Evolutionary conservation across 1,284 basidiomycete genomes (phyloP).

Genomic region (Ustilago cynodontis): DNA sequence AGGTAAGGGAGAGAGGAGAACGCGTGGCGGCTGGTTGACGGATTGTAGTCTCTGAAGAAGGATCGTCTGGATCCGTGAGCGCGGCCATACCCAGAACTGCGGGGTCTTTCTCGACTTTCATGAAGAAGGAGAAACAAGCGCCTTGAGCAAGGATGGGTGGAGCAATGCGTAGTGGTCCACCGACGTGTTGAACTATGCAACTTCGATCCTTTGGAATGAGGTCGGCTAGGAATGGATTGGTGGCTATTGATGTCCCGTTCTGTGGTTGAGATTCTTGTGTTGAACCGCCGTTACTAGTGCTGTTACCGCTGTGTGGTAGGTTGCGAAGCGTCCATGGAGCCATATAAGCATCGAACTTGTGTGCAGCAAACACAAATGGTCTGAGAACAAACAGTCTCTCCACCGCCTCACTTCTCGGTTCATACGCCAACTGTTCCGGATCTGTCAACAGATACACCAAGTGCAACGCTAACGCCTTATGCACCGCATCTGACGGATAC

Average conservation of each 20-base stretch:
- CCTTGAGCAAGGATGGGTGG: conserved; percentile 68
- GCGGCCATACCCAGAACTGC: conserved; percentile 52
- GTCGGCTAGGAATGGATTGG: conserved; percentile 71
- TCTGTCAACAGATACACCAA: conserved; percentile 71
- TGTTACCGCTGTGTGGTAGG: conserved; percentile 24
- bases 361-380: conserved; percentile 74
- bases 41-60: conserved; percentile 16
- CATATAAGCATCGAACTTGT: conserved; percentile 73
- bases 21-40: conserved; percentile 38
- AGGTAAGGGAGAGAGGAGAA: conserved; percentile 44
- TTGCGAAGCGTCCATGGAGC: conserved; percentile 72
- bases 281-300: not conserved
- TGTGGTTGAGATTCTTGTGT: conserved; percentile 2
- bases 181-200: conserved; percentile 71
- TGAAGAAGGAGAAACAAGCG: conserved; percentile 70
- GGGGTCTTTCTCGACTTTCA: conserved; percentile 70
- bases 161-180: conserved; percentile 59
- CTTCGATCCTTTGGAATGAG: conserved; percentile 70
- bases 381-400: conserved; percentile 73
- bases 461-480: conserved; percentile 72
- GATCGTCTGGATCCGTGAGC: conserved; percentile 34
- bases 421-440: conserved; percentile 63
- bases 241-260: conserved; percentile 9
- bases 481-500: conserved; percentile 70
- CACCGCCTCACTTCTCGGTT: conserved; percentile 71